Percentiles rank a stretch among this genome's conserved stretches.
Conservation (phyloP, 2,329 filamentous ascomycete species). For the Colletotrichum agaves region DNA sequence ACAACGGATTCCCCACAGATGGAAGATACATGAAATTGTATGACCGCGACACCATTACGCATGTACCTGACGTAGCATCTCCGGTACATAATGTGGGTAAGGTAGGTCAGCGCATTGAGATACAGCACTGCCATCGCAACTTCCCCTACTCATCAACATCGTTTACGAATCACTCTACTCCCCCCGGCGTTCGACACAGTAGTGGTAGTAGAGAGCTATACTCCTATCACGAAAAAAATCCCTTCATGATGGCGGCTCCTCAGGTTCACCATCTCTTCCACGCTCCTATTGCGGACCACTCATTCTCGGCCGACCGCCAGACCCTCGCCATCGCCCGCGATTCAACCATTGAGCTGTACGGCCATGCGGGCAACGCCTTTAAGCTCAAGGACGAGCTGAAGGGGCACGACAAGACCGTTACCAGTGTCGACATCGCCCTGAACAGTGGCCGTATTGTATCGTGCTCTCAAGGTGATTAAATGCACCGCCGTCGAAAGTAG, state of each 20-base stretch:
- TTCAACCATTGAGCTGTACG: slow-evolving; percentile 89
- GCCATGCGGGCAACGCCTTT: slow-evolving; percentile 77
- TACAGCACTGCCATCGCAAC: slow-evolving; percentile 29
- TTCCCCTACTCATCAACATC: slow-evolving; percentile 8
- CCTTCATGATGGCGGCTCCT: slow-evolving; percentile 77
- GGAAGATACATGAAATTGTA: slow-evolving; percentile 1
- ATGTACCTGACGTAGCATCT: slow-evolving; percentile 13
- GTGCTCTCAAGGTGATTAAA: slow-evolving; percentile 84
- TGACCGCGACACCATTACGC: slow-evolving; percentile 18
- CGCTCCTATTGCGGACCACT: slow-evolving; percentile 95
- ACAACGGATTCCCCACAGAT: slow-evolving; percentile 18
- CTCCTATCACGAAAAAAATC: slow-evolving; percentile 76
- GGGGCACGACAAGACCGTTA: slow-evolving; percentile 97
- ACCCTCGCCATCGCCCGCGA: slow-evolving; percentile 93
- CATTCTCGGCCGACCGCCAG: slow-evolving; percentile 91
- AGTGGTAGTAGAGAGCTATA: slow-evolving; percentile 94
- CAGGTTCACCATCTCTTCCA: slow-evolving; percentile 98
- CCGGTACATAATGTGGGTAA: background rate
- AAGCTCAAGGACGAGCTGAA: slow-evolving; percentile 91
- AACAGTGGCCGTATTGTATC: slow-evolving; percentile 93
- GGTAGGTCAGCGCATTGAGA: slow-evolving; percentile 1
- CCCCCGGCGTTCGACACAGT: slow-evolving; percentile 2
- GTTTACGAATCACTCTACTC: background rate
- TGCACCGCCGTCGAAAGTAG: background rate
- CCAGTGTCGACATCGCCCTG: slow-evolving; percentile 94